phyloP scores from a whole-genome alignment of 2,329 filamentous ascomycete species.

The Beauveria scarabaeidicola region DNA sequence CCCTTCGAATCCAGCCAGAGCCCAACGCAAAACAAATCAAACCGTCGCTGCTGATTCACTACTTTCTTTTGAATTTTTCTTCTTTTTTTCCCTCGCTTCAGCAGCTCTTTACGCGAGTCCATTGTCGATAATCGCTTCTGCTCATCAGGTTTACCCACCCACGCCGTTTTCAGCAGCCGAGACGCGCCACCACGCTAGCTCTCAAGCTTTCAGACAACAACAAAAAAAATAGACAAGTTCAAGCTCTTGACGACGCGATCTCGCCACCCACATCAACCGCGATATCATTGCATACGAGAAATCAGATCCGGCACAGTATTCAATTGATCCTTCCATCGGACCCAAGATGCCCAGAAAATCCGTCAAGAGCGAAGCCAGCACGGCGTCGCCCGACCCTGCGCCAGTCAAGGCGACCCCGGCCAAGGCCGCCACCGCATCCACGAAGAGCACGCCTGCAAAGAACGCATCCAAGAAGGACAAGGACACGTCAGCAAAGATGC shows the following conservation, averaged over 20 bases:
- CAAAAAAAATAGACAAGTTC: not conserved
- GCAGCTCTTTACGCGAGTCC: not conserved
- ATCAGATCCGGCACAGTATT: no score
- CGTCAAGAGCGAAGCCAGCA: slow-evolving; percentile 8
- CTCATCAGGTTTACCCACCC: not conserved
- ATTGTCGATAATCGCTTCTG: not conserved
- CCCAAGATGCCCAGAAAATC: slow-evolving; percentile 7
- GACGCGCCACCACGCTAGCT: slow-evolving; percentile 2
- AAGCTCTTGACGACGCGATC: not conserved
- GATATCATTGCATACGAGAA: not conserved
- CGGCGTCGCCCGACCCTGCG: slow-evolving; percentile 6
- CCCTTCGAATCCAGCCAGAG: no score
- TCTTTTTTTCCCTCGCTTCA: no score
- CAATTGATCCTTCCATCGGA: not conserved
- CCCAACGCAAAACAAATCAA: no score
- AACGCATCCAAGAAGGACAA: not conserved
- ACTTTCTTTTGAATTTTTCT: not conserved
- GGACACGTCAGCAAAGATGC: not conserved
- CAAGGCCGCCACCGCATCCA: not conserved
- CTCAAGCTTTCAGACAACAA: not conserved
- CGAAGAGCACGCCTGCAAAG: slow-evolving; percentile 3
- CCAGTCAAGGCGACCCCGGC: not conserved
- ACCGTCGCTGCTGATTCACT: not conserved
- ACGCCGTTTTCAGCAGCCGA: not conserved
- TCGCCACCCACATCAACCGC: not conserved